A percentile compares a stretch with the other conserved stretches of the same genome.
Conservation (phyloP, 805 yeast species). For the Saccharomycopsis malanga region DNA sequence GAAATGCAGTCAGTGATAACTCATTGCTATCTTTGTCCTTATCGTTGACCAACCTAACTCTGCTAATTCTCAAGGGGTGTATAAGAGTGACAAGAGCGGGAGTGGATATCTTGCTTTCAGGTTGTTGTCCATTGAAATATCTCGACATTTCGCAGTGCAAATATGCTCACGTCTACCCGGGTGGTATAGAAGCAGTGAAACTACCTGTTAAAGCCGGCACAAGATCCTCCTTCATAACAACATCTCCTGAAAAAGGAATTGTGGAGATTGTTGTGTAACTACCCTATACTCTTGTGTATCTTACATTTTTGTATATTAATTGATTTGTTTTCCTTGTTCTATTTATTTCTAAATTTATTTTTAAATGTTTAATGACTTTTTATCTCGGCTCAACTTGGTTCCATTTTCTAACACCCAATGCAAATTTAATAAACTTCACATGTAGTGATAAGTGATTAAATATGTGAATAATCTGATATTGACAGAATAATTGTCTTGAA, state of each 20-base stretch:
- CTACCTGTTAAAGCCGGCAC: slow-evolving; percentile 45
- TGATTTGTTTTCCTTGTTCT: neutral
- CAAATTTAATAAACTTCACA: too few relatives aligned
- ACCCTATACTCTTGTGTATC: neutral
- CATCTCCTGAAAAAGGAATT: slow-evolving; percentile 42
- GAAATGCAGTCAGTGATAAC: slow-evolving; percentile 71
- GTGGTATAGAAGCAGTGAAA: slow-evolving; percentile 49
- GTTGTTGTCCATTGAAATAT: slow-evolving; percentile 43
- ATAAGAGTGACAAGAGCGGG: slow-evolving; percentile 73
- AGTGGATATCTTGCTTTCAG: slow-evolving; percentile 56
- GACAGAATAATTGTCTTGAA: too few relatives aligned
- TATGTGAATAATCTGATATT: too few relatives aligned
- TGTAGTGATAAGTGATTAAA: too few relatives aligned
- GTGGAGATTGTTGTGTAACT: slow-evolving; percentile 48
- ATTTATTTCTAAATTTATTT: too few relatives aligned
- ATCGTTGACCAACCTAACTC: slow-evolving; percentile 42
- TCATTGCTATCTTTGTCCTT: slow-evolving; percentile 54
- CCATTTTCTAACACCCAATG: too few relatives aligned
- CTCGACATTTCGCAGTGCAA: slow-evolving; percentile 68
- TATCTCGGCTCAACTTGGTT: too few relatives aligned
- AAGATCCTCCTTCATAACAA: slow-evolving; percentile 51
- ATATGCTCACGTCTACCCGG: slow-evolving; percentile 57
- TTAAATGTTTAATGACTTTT: too few relatives aligned
- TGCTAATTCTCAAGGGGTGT: slow-evolving; percentile 58
- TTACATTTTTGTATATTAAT: neutral